Evolutionary conservation across 306 rosid species (phyloP), one percentile per base, ranked within the genome.

Genomic region (Acacia confusa): DNA sequence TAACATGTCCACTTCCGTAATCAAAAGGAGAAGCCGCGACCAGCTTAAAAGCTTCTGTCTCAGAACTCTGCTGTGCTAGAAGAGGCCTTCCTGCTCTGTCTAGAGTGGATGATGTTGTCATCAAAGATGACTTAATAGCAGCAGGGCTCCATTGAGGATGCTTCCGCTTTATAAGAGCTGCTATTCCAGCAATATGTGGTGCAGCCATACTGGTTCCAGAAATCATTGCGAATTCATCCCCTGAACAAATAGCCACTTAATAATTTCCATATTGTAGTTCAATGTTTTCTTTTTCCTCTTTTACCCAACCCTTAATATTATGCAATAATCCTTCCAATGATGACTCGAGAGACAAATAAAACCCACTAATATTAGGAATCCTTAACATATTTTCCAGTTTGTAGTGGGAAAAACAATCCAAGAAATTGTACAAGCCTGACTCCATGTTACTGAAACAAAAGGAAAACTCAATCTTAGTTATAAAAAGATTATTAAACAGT

Each of bases 141-240:
- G 99, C 97, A 48, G 99, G 99, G 90, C 99, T 96, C 99, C 99
- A 96, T 36, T 86, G 89, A 27, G 97, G 99, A 86, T 96, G 98
- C 89, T 92, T 96, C 94, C 91, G 94, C 91, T 96, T 96, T 85
- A 96, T 75, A 50, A 96, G 98, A 82, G 99, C 99, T 81, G 98
- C 95, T 76, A 96, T 96, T 43, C 99, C 99, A 30, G 99, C 98
- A 84, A 96, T 96, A 87, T 96, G 99, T 9, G 99, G 99, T 55
- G 99, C 98, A 40, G 99, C 94, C 99, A 96, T 96, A 87, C 99
- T 96, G 30, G 99, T 96, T 88, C 99, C 98, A 70, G 99, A 96
- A 76, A 96, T 94, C 97, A 96, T 90, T 70, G 99, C 99, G 87
- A 96, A 96, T 48, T 88, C 95, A 84, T 94, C 99, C 38, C 99